Evolutionary conservation across 306 rosid species (phyloP).

Genomic region (Albizia julibrissin): DNA sequence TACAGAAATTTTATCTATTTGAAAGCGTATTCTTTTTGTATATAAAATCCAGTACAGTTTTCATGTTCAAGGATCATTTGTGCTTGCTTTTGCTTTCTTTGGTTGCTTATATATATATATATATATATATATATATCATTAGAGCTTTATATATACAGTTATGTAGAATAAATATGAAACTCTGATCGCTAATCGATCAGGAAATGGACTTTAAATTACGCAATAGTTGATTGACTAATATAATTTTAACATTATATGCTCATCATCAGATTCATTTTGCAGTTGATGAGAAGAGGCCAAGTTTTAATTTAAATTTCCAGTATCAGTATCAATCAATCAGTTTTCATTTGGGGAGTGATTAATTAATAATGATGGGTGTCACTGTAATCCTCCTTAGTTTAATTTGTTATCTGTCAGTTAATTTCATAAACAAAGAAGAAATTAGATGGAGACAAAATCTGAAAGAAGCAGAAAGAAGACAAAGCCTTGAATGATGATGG

Average conservation of each 20-base stretch:
- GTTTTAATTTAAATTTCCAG: not conserved
- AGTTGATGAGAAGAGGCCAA: not conserved
- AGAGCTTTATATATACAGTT: not conserved
- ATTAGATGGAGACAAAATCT: not conserved
- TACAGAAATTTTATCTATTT: not conserved
- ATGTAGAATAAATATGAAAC: not conserved
- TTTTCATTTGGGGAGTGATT: not conserved
- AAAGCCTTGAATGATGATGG: conserved; percentile 19
- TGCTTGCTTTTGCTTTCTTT: not conserved
- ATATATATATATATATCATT: not conserved
- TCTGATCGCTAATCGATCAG: not conserved
- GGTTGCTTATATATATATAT: not conserved
- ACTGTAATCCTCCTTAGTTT: not conserved
- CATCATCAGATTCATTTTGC: not conserved
- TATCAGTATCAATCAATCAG: not conserved
- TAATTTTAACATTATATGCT: not conserved
- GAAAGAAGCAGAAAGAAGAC: conserved; percentile 20
- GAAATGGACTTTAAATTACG: not conserved
- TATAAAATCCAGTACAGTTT: not conserved
- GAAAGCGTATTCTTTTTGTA: not conserved
- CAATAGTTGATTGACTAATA: not conserved
- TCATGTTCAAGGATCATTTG: not conserved
- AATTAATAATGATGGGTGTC: not conserved
- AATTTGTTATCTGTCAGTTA: not conserved
- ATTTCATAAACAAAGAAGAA: not conserved